A percentile compares a stretch with the other conserved stretches of the same genome.
Conservation (phyloP, 208 protist species). For the Trypanosoma lewisi region DNA sequence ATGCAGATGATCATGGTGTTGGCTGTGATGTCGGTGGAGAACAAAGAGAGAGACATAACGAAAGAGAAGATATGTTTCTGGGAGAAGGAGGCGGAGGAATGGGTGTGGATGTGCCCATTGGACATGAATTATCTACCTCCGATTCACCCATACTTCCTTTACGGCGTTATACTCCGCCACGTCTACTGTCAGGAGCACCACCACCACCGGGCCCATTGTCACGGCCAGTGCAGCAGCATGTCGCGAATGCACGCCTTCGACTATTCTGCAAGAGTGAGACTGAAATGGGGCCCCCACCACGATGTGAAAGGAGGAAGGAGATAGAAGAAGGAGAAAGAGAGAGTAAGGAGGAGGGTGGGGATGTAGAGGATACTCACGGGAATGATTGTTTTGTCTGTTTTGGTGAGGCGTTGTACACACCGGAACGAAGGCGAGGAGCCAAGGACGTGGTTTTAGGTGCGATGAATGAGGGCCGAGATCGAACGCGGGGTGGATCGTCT, state of each 20-base stretch:
- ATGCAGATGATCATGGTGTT: not conserved
- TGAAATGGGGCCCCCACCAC: not conserved
- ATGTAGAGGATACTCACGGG: not conserved
- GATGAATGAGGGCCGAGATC: not conserved
- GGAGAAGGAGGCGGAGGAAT: not conserved
- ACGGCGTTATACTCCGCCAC: conserved; percentile 22
- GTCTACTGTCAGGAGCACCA: conserved; percentile 1
- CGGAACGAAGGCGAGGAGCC: not conserved
- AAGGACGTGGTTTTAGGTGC: not conserved
- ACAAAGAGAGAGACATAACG: not conserved
- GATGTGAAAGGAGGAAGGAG: not conserved
- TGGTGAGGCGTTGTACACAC: not conserved
- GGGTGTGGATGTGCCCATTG: not conserved
- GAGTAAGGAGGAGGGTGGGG: not conserved
- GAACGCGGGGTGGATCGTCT: not conserved
- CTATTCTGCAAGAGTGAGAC: not conserved
- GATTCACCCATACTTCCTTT: conserved; percentile 1
- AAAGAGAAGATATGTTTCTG: not conserved
- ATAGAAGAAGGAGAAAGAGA: not conserved
- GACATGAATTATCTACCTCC: conserved; percentile 4
- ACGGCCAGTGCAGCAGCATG: conserved; percentile 3
- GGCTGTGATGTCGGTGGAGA: not conserved
- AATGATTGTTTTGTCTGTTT: conserved; percentile 13
- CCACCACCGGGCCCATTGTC: not conserved
- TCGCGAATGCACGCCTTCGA: not conserved